phyloP scores from a whole-genome alignment of 345 rosid species.

The Pistacia integerrima region DNA sequence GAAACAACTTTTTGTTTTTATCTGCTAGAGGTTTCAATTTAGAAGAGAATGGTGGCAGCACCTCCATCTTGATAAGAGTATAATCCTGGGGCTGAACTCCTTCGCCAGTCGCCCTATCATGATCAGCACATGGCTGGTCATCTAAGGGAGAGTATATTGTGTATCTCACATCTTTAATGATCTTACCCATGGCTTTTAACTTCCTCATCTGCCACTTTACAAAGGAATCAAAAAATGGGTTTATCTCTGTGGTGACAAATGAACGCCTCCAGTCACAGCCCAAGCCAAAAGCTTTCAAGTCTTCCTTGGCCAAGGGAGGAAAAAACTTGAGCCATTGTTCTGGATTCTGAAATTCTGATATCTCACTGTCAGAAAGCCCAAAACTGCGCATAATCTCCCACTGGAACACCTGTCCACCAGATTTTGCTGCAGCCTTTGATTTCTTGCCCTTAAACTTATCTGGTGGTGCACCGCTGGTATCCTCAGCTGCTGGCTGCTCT shows the following conservation, averaged over 20 bases:
- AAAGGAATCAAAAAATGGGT: slow-evolving; percentile 78
- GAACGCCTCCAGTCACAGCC: slow-evolving; percentile 97
- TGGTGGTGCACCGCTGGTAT: slow-evolving; percentile 33
- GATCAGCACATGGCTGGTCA: slow-evolving; percentile 97
- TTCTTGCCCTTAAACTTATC: slow-evolving; percentile 83
- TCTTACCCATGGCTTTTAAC: slow-evolving; percentile 82
- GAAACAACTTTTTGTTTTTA: slow-evolving; percentile 72
- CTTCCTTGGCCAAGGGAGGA: slow-evolving; percentile 78
- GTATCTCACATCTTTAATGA: slow-evolving; percentile 80
- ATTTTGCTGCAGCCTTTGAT: slow-evolving; percentile 83
- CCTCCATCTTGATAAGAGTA: slow-evolving; percentile 89
- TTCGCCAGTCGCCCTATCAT: slow-evolving; percentile 93
- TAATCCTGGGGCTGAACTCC: slow-evolving; percentile 98
- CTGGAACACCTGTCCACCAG: slow-evolving; percentile 76
- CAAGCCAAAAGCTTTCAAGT: slow-evolving; percentile 83
- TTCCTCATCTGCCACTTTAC: slow-evolving; percentile 95
- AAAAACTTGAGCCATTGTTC: slow-evolving; percentile 75
- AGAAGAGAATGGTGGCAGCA: slow-evolving; percentile 61
- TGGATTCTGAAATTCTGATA: slow-evolving; percentile 70
- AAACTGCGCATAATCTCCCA: slow-evolving; percentile 98
- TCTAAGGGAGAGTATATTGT: slow-evolving; percentile 88
- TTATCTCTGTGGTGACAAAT: slow-evolving; percentile 80
- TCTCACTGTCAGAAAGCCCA: slow-evolving; percentile 74
- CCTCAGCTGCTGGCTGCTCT: slow-evolving; percentile 35
- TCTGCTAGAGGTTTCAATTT: slow-evolving; percentile 51